Base-by-base conservation (phyloP, 163 green algal genomes). In the Scenedesmus sp. region DNA sequence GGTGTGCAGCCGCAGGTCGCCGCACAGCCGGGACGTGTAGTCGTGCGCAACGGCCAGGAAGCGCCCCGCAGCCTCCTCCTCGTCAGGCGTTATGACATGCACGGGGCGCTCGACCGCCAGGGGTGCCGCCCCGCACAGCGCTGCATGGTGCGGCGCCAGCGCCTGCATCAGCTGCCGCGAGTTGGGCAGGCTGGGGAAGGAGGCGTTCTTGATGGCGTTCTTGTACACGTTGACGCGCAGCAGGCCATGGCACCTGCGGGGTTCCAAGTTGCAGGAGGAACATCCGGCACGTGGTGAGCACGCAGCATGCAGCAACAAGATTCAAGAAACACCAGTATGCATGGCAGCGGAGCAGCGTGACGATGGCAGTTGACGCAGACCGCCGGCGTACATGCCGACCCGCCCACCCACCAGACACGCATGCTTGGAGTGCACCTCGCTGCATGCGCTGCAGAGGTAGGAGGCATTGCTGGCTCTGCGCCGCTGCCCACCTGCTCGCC, bases 181-280 rank as follows among this genome's bases (percentile, higher is more conserved):
- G 56, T 93, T 90, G 42, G 96, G 96, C 86, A 98, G 86, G 65
- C 83, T 30, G 30, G 96, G 95, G 87, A 98, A 91, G 0, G 85
- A 88, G 20, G 88, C 65, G 43, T 79, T 78, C 81, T 92, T 92
- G 81, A 92, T 61, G 9, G 33, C 79, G 43, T 92, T 90, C 92
- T 98, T 98, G 95, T 98, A 98, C 49, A 97, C 88, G 89, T 98
- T 98, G 53, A 98, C 96, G 5, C 96, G 94, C 40, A 97, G 87
- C 72, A 97, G 91, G 46, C 84, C 86, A 18, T 81, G 86, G 86
- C 95, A 97, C 40, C 94, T 94, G 90, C 13, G 59, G n/a, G n/a
- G n/a, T 16, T 20, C 9, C 33, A 0, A 26, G 44, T 42, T 43
- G 18, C 83, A 88, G 7, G 22, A 80, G 22, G 51, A 68, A 43